A percentile compares a stretch with the other conserved stretches of the same genome.
Evolutionary conservation across 306 rosid genomes (phyloP).

Genomic region (Corylus avellana): DNA sequence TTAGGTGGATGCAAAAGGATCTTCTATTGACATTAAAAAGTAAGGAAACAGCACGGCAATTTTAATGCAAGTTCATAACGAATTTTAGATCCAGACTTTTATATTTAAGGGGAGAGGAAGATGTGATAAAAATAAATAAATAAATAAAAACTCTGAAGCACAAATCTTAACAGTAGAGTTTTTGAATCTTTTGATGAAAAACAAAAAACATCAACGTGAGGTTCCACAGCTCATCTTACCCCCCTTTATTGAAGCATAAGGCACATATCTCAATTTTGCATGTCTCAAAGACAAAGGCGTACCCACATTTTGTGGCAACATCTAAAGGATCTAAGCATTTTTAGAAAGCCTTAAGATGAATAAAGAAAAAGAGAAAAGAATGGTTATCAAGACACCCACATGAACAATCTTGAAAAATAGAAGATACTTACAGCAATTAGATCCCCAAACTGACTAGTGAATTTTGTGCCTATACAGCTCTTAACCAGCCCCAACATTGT

Average conservation of each 20-base stretch:
- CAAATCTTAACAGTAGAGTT: background rate
- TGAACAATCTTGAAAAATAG: background rate
- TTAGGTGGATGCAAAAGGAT: background rate
- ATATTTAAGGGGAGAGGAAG: background rate
- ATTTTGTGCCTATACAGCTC: slow-evolving; percentile 97
- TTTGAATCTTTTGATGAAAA: background rate
- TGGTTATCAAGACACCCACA: background rate
- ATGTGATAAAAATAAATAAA: background rate
- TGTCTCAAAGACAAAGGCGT: background rate
- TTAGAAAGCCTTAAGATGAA: background rate
- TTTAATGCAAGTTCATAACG: background rate
- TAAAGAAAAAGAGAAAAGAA: slow-evolving; percentile 13
- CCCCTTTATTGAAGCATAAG: background rate
- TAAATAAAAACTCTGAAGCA: background rate
- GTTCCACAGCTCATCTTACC: background rate
- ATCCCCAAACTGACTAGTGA: slow-evolving; percentile 94
- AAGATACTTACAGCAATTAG: slow-evolving; percentile 86
- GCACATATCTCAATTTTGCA: background rate
- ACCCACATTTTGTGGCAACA: background rate
- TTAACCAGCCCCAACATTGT: slow-evolving; percentile 87
- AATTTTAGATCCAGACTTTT: background rate
- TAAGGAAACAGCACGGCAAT: background rate
- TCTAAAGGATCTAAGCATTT: background rate
- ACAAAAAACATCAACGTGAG: background rate
- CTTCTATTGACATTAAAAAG: background rate